Percentiles rank a stretch among this genome's conserved stretches.
phyloP scores from a whole-genome alignment of 441 rosid species.

The Pelargonium fulgidum region DNA sequence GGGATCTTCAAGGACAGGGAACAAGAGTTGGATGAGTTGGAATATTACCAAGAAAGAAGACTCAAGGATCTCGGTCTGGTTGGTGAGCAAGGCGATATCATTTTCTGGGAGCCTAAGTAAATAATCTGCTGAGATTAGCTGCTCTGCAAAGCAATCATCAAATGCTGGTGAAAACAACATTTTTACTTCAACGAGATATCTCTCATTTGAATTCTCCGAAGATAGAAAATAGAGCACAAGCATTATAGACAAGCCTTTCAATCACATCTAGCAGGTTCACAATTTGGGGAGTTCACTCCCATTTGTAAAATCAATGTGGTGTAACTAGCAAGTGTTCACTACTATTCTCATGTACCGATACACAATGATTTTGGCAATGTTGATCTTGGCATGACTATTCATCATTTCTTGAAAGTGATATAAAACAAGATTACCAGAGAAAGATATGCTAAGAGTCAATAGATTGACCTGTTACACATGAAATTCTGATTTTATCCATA shows the following conservation, averaged over 20 bases:
- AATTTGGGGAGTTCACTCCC: neutral
- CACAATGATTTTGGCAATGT: neutral
- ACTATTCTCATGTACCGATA: neutral
- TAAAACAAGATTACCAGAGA: too few relatives aligned
- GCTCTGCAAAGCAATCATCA: neutral
- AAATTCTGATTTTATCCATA: too few relatives aligned
- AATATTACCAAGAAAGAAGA: slow-evolving; percentile 89
- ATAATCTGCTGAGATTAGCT: neutral
- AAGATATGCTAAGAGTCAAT: too few relatives aligned
- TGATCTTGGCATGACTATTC: too few relatives aligned
- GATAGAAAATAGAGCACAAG: neutral
- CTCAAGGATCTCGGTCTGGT: slow-evolving; percentile 82
- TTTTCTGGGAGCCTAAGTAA: slow-evolving; percentile 68
- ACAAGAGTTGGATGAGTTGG: slow-evolving; percentile 52
- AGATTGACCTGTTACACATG: too few relatives aligned
- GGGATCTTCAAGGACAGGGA: slow-evolving; percentile 58
- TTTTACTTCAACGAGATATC: too few relatives aligned
- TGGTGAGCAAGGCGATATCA: slow-evolving; percentile 91
- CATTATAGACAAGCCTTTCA: neutral
- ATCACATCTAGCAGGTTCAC: neutral
- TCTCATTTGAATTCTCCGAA: neutral
- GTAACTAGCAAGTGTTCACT: neutral
- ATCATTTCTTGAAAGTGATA: too few relatives aligned
- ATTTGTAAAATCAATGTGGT: neutral
- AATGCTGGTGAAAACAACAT: neutral